Base-by-base conservation (phyloP, 306 rosid genomes). In the Casuarina equisetifolia region DNA sequence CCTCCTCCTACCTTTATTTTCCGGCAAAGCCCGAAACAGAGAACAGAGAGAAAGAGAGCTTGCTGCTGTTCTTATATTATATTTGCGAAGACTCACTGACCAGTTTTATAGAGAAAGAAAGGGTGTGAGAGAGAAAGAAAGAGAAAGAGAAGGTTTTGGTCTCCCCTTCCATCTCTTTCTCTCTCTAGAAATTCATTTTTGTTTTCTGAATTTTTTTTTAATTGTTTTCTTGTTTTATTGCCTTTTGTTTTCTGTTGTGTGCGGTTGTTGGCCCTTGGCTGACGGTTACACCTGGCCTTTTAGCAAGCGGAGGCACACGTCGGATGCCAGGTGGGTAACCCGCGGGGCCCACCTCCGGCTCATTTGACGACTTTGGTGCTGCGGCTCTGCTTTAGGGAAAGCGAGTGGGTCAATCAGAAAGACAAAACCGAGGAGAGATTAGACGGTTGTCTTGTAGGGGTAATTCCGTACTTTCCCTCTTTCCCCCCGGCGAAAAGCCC, bases 271-370 rank as follows among this genome's bases (percentile, higher is more conserved):
- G 84, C 84, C 74, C 75, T 64, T 17, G 58, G 67, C 78, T 63
- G 85, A 78, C 82, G 82, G 84, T 82, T 78, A 79, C 89, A 87
- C 84, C 84, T 76, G 85, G 88, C 73, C 71, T 11, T 48, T 66
- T 6, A 66, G 13, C 3, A 25, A 5, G 13, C 2, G 42, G 9
- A 13, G 36, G 36, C 76, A 81, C 87, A 83, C 89, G 80, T 78
- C 40, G 76, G 75, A 63, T 15, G 77, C 84, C 90, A 89, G 75
- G 73, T 86, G 72, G 76, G 11, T 2, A 1, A 12, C 2, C 16
- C 5, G 78, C 58, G 77, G 78, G 75, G 63, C 38, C 86, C 51
- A 68, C 0, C 0, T 4, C 17, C 42, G 16, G 7, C 38, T 20
- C 10, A 36, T 67, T 46, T 76, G 80, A 69, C 84, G 7, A 49